Evolutionary conservation across 1,139 yeast genomes (phyloP), one percentile per base, ranked within the genome.

Genomic region (Arxiozyma slooffiae): DNA sequence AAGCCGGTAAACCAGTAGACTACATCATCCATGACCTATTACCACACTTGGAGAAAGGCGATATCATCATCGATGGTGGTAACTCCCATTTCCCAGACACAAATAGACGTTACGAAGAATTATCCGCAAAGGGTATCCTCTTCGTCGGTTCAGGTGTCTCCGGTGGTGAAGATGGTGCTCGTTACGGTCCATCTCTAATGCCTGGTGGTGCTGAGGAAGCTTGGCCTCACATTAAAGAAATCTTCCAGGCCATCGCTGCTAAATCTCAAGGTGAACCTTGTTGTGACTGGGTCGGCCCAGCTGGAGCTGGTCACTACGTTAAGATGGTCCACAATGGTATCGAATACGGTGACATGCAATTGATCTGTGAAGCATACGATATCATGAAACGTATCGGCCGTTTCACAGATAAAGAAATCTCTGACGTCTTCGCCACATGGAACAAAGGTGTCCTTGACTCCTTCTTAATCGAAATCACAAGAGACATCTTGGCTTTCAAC

Each of bases 141-240:
- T 92, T 89, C 66, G 98, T 92, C 59, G 98, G 98, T 66, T 88
- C 96, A 57, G 98, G 98, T 85, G 98, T 92, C 59, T 92, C 97
- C 64, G 98, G 98, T 75, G 98, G 98, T 78, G 98, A 92, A 76
- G 98, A 92, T 73, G 98, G 98, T 80, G 98, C 98, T 66, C 88
- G 98, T 77, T 80, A 86, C 73, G 98, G 98, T 69, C 98, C 98
- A 57, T 90, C 97, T 58, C 80, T 92, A 74, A 92, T 92, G 98
- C 98, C 98, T 63, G 98, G 98, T 82, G 98, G 98, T 70, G 86
- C 89, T 71, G 80, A 77, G 62, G 97, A 86, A 66, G 98, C 98
- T 60, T 92, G 98, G 98, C 97, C 97, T 60, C 95, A 88, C 74
- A 85, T 92, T 69, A 92, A 92, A 81, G 83, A 81, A 55, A 92